A percentile compares a stretch with the other conserved stretches of the same genome.
These are phyloP conservation scores for Ogataea parapolymorpha DNA, from an alignment of 805 yeast genomes.

Conservation along the genomic window DNA sequence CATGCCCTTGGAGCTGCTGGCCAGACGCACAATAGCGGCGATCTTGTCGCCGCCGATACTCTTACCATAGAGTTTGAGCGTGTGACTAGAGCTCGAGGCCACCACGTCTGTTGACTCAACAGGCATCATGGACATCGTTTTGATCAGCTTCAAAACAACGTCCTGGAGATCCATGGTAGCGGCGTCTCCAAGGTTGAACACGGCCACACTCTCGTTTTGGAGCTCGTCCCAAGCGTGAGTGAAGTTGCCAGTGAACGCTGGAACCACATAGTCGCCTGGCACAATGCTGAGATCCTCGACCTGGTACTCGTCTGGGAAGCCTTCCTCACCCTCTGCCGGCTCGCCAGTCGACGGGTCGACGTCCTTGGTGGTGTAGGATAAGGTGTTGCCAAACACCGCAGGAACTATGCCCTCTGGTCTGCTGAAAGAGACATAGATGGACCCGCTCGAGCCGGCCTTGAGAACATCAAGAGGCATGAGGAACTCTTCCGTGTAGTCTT, in stretches of 20 bases:
- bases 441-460: slow-evolving; percentile 66
- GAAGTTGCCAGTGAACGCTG: slow-evolving; percentile 76
- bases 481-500: slow-evolving; percentile 62
- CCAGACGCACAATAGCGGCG: slow-evolving; percentile 48
- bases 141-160: slow-evolving; percentile 52
- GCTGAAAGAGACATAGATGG: slow-evolving; percentile 72
- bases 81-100: slow-evolving; percentile 55
- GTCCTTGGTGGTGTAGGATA: slow-evolving; percentile 77
- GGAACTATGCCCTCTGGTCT: slow-evolving; percentile 47
- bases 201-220: slow-evolving; percentile 56
- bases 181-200: slow-evolving; percentile 58
- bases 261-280: slow-evolving; percentile 80
- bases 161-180: slow-evolving; percentile 44
- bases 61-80: slow-evolving; percentile 80
- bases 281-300: slow-evolving; percentile 71
- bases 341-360: slow-evolving; percentile 68
- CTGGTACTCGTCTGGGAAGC: slow-evolving; percentile 91
- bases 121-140: slow-evolving; percentile 61
- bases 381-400: slow-evolving; percentile 55
- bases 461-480: slow-evolving; percentile 71
- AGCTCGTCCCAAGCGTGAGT: slow-evolving; percentile 72
- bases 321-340: slow-evolving; percentile 69
- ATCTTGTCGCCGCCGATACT: slow-evolving; percentile 56
- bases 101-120: slow-evolving; percentile 71
- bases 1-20: slow-evolving; percentile 44